Percentiles rank a stretch among this genome's conserved stretches.
Evolutionary conservation across 257 asterid species (phyloP).

Genomic region (Nicotiana knightiana): DNA sequence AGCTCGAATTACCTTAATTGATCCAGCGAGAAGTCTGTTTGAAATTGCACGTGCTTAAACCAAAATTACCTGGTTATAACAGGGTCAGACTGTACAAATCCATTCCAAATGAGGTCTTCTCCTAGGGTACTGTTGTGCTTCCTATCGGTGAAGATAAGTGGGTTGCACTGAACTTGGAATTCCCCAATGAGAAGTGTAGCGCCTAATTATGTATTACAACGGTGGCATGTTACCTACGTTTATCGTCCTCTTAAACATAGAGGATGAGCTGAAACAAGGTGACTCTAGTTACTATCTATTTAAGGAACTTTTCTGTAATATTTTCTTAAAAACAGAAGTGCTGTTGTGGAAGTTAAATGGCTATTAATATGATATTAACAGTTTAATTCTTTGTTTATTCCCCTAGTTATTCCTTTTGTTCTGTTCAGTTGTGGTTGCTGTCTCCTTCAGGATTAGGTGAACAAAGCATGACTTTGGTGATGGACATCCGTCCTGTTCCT

Average conservation of each 20-base stretch:
- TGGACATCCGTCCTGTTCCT: too few species aligned
- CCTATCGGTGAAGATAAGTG: constrained; percentile 42
- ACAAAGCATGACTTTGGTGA: background rate
- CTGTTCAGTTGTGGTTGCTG: background rate
- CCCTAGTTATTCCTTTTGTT: background rate
- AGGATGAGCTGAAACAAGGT: background rate
- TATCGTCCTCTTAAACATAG: background rate
- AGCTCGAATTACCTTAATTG: too few species aligned
- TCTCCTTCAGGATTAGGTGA: background rate
- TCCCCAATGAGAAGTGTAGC: constrained; percentile 18
- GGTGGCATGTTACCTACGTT: background rate
- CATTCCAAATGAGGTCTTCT: constrained; percentile 31
- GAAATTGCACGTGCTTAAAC: background rate
- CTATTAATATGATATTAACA: background rate
- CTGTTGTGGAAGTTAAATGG: background rate
- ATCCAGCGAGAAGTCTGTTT: too few species aligned
- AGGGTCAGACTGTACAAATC: constrained; percentile 32
- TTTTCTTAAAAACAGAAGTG: background rate
- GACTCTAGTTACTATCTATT: background rate
- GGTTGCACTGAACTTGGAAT: constrained; percentile 34
- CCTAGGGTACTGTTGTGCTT: constrained; percentile 30
- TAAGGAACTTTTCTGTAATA: background rate
- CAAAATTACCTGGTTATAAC: constrained; percentile 31
- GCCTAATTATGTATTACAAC: background rate
- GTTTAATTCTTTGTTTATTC: background rate